Base-by-base conservation (phyloP, 768 basidiomycete genomes). In the Mycena indigotica region DNA sequence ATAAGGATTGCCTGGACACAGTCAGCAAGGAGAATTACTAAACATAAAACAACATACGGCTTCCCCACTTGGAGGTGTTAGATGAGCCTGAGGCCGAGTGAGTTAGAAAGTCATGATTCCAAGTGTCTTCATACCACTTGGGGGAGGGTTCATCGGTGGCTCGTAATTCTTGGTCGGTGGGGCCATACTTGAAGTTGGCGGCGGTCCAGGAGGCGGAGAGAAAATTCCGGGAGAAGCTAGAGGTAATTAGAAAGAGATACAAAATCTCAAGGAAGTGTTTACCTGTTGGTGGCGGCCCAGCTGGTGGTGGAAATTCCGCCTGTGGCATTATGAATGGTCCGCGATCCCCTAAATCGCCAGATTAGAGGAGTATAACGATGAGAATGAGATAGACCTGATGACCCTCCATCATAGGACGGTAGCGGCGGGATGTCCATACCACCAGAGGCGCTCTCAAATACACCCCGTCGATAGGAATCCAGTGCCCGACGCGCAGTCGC, bases 401-500 rank as follows among this genome's bases (percentile, higher is more conserved):
- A 15, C 26, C 41, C 26, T 23, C 21, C 40, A 24, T 19, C 17
- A 16, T 51, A 48, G 12, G 50, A 28, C 15, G 58, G 58, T 15
- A 39, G 29, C 23, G 48, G 5, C 29, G 38, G 35, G 2, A 25
- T 40, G 28, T 16, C 24, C 26, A 44, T 8, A 44, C 41, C 41
- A 5, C 56, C 61, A 1, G 53, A 23, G 4, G 58, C 32, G 3
- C 48, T 10, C 3, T 57, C 62, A 24, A 63, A 63, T 16, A 59
- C 55, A 8, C 23, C 17, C 13, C 55, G 54, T 24, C 66, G 59
- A 44, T 59, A 67, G 3, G 32, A 24, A 21, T 62, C 60, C 15
- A 67, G 53, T 15, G 60, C 62, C 1, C 24, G 40, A 5, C 64
- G 62, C 25, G 62, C 58, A 17, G 53, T 51, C 16, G 52, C 19